Conservation (phyloP, 768 basidiomycete species). For the Lactarius akahatsu region DNA sequence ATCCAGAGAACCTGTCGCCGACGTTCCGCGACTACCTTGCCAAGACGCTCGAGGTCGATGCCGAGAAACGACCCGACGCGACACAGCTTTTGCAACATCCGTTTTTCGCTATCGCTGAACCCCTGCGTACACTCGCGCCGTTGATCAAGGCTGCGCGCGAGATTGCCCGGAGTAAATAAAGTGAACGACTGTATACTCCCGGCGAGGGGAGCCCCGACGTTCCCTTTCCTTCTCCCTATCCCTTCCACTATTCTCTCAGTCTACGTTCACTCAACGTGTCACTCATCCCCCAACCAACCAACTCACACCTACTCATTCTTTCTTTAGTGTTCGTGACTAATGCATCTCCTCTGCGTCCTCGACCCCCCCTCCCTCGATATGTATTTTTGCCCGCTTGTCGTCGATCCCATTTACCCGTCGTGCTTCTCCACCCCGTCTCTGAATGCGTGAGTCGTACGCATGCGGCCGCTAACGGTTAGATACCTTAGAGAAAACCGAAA, state of each 20-base stretch:
- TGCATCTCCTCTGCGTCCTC: slow-evolving; percentile 13
- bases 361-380: slow-evolving; percentile 8
- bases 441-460: slow-evolving; percentile 8
- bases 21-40: slow-evolving; percentile 89
- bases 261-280: slow-evolving; percentile 18
- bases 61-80: slow-evolving; percentile 89
- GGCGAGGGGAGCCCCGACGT: not conserved
- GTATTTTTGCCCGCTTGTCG: slow-evolving; percentile 15
- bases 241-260: slow-evolving; percentile 11
- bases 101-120: slow-evolving; percentile 87
- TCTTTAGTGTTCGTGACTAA: slow-evolving; percentile 18
- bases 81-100: slow-evolving; percentile 80
- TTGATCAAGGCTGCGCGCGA: slow-evolving; percentile 92
- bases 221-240: not conserved
- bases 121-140: slow-evolving; percentile 79
- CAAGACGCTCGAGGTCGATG: slow-evolving; percentile 89
- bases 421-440: slow-evolving; percentile 3
- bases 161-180: slow-evolving; percentile 53
- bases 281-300: slow-evolving; percentile 21
- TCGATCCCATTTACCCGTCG: slow-evolving; percentile 3
- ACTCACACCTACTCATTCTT: slow-evolving; percentile 16
- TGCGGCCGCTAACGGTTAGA: slow-evolving; percentile 22
- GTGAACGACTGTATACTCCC: not conserved
- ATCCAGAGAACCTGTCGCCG: slow-evolving; percentile 72
- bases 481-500: slow-evolving; percentile 24